Percentiles rank a stretch among this genome's conserved stretches.
Conservation (phyloP, 1,284 basidiomycete genomes). For the Cryptococcus wingfieldii region DNA sequence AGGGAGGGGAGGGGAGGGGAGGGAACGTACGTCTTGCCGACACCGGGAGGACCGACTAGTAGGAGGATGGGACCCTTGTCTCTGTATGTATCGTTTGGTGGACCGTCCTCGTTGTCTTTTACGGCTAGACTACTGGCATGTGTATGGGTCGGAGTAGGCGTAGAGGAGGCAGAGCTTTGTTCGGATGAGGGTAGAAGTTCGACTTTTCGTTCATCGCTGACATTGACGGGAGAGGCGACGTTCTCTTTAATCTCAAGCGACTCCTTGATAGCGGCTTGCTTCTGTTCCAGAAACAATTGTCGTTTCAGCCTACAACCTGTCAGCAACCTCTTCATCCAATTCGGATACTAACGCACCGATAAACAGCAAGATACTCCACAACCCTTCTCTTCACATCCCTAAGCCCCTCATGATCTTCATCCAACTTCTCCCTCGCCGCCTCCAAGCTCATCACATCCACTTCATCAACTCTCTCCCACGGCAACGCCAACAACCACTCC, state of each 20-base stretch:
- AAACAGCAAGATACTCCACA: conserved; percentile 45
- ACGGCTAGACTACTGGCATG: not conserved
- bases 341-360: conserved; percentile 21
- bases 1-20: not conserved
- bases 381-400: conserved; percentile 44
- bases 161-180: no score
- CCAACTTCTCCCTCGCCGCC: conserved; percentile 29
- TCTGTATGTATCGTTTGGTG: conserved; percentile 34
- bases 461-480: conserved; percentile 37
- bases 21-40: conserved; percentile 79
- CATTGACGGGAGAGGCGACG: not conserved
- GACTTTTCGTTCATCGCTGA: not conserved
- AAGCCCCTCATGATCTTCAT: conserved; percentile 44
- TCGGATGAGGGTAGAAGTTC: no score
- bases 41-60: conserved; percentile 89
- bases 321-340: not conserved
- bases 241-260: not conserved
- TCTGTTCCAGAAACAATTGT: conserved; percentile 33
- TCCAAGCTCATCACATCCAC: conserved; percentile 31
- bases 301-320: conserved; percentile 28
- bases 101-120: conserved; percentile 20
- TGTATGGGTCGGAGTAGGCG: not conserved
- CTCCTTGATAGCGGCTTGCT: conserved; percentile 3
- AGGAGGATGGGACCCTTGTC: conserved; percentile 46
- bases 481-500: conserved; percentile 40